Evolutionary conservation across 1,139 yeast species (phyloP).

Genomic region (Saccharomyces hybrid): DNA sequence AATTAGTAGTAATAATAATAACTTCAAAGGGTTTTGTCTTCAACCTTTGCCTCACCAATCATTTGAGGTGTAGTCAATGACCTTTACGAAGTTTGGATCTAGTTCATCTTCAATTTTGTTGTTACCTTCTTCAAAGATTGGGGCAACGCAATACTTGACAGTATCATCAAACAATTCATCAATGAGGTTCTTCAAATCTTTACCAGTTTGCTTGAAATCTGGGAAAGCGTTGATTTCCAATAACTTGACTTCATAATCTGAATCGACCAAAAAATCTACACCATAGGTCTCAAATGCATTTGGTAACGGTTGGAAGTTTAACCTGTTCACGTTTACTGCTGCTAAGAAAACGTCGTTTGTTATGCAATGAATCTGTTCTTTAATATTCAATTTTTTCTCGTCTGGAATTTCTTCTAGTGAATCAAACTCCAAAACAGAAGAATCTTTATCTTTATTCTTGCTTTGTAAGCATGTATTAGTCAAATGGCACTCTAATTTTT

Average conservation of each 20-base stretch:
- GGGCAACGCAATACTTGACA: conserved; percentile 36
- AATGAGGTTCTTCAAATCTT: conserved; percentile 57
- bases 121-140: conserved; percentile 31
- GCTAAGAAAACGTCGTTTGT: conserved; percentile 78
- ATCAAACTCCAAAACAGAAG: conserved; percentile 63
- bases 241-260: conserved; percentile 46
- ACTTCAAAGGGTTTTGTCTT: background rate
- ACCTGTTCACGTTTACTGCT: conserved; percentile 67
- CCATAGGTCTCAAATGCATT: conserved; percentile 88
- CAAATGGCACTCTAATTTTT: conserved; percentile 51
- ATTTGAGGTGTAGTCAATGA: conserved; percentile 34
- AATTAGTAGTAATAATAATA: background rate
- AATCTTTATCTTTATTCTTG: conserved; percentile 35
- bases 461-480: conserved; percentile 91
- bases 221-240: conserved; percentile 92
- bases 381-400: conserved; percentile 38
- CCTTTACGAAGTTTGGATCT: conserved; percentile 32
- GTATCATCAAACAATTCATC: conserved; percentile 49
- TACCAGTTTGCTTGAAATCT: conserved; percentile 93
- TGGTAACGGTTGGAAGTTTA: conserved; percentile 79
- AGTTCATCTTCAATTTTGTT: conserved; percentile 4
- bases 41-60: conserved; percentile 26
- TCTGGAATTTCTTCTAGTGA: conserved; percentile 42
- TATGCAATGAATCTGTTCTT: conserved; percentile 50
- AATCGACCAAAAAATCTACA: conserved; percentile 71